A percentile compares a stretch with the other conserved stretches of the same genome.
These are phyloP conservation scores for Microdochium trichocladiopsis DNA, from an alignment of 2,329 filamentous ascomycete genomes.

Conservation along the genomic window DNA sequence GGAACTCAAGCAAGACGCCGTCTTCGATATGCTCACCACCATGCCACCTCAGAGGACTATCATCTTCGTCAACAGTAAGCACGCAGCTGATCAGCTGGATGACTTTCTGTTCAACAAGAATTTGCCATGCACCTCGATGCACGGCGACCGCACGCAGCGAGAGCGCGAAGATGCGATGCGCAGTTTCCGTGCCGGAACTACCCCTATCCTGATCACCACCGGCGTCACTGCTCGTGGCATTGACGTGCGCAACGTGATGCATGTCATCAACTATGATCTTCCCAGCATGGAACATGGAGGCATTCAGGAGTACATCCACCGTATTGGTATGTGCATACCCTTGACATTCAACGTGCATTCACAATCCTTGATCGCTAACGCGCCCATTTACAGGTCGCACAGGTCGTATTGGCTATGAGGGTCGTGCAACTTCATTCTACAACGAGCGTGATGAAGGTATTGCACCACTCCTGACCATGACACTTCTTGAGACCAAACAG, in stretches of 20 bases:
- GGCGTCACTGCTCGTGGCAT: constrained; percentile 83
- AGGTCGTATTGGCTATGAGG: constrained; percentile 83
- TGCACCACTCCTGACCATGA: constrained; percentile 67
- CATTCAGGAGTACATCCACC: constrained; percentile 88
- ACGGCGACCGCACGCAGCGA: constrained; percentile 76
- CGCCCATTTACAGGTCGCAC: constrained; percentile 64
- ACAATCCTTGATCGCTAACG: constrained; percentile 4
- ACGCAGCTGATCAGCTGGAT: constrained; percentile 73
- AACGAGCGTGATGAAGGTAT: constrained; percentile 69
- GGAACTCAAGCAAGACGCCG: constrained; percentile 58
- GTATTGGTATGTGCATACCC: constrained; percentile 61
- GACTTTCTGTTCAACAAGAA: constrained; percentile 77
- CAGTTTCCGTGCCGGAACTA: constrained; percentile 67
- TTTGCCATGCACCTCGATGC: constrained; percentile 82
- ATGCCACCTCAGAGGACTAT: constrained; percentile 71
- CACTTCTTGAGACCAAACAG: constrained; percentile 74
- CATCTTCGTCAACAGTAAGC: constrained; percentile 83
- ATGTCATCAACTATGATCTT: constrained; percentile 91
- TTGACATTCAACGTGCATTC: not conserved
- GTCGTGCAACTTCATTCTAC: constrained; percentile 85
- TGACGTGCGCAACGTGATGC: constrained; percentile 78
- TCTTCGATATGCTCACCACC: constrained; percentile 66
- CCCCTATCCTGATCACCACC: constrained; percentile 79
- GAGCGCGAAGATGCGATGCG: constrained; percentile 92
- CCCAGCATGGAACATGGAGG: constrained; percentile 71